These are phyloP conservation scores for Malassezia yamatoensis DNA, from an alignment of 1,284 basidiomycete species.

Conservation along the genomic window DNA sequence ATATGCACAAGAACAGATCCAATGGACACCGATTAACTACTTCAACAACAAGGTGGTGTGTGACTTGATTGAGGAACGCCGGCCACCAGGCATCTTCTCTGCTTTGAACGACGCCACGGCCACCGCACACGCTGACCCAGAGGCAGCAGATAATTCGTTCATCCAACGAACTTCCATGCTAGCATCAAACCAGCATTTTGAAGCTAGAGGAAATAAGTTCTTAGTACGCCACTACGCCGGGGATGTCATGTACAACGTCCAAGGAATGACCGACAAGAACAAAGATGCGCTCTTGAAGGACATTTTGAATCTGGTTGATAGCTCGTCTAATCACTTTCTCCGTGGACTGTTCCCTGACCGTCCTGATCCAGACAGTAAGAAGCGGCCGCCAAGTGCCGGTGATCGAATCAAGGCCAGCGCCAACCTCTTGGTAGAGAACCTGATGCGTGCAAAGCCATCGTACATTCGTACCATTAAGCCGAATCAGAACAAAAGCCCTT, in stretches of 20 bases:
- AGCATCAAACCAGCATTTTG: constrained; percentile 56
- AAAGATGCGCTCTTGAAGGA: constrained; percentile 95
- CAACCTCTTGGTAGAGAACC: constrained; percentile 83
- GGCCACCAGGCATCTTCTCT: constrained; percentile 93
- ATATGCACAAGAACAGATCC: constrained; percentile 94
- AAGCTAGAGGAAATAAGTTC: constrained; percentile 55
- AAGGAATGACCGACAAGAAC: constrained; percentile 99
- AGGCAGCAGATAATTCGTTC: constrained; percentile 94
- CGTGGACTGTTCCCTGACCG: constrained; percentile 85
- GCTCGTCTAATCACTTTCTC: constrained; percentile 54
- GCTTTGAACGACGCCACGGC: constrained; percentile 96
- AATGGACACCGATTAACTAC: constrained; percentile 88
- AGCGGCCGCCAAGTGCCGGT: constrained; percentile 90
- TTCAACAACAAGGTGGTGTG: constrained; percentile 65
- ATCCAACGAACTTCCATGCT: constrained; percentile 69
- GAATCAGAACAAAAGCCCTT: constrained; percentile 85
- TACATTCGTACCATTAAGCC: constrained; percentile 99
- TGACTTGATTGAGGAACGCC: constrained; percentile 89
- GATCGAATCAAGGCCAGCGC: constrained; percentile 92
- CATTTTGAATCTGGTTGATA: constrained; percentile 74
- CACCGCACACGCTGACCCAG: constrained; percentile 92
- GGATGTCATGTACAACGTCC: constrained; percentile 93
- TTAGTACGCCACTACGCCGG: constrained; percentile 71
- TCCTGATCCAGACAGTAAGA: constrained; percentile 92
- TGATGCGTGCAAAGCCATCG: constrained; percentile 90